Evolutionary conservation across 2,329 filamentous ascomycete genomes (phyloP).

Genomic region (Pseudogymnoascus sp.): DNA sequence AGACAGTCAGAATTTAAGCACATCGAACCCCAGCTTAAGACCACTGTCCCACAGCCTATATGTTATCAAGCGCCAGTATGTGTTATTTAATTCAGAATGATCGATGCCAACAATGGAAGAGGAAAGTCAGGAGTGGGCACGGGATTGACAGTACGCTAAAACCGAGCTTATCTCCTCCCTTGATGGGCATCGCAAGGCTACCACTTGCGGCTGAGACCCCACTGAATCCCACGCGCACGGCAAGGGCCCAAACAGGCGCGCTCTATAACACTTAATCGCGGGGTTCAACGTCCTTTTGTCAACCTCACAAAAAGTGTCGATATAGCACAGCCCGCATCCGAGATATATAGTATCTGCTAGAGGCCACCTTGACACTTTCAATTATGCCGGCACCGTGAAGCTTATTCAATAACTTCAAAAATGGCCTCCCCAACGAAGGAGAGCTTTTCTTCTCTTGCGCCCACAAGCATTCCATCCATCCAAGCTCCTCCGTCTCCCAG

Average conservation of each 20-base stretch:
- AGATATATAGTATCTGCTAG: background rate
- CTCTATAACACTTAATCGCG: background rate
- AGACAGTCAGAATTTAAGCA: background rate
- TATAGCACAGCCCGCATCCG: background rate
- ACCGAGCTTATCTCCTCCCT: background rate
- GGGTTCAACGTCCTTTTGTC: background rate
- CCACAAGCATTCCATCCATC: constrained; percentile 35
- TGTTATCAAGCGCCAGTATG: background rate
- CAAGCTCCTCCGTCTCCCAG: constrained; percentile 53
- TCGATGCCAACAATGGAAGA: background rate
- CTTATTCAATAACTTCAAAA: background rate
- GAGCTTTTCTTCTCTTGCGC: constrained; percentile 21
- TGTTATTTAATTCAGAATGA: background rate
- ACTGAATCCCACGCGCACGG: background rate
- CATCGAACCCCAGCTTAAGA: background rate
- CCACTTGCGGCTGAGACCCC: background rate
- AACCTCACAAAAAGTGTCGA: background rate
- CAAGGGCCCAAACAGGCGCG: background rate
- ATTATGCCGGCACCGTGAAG: constrained; percentile 6
- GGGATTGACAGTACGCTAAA: background rate
- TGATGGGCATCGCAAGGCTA: background rate
- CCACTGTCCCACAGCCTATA: background rate
- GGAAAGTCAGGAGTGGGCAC: background rate
- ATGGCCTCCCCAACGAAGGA: constrained; percentile 23
- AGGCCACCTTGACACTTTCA: background rate